Conservation (phyloP, 2,329 filamentous ascomycete genomes). For the Pleurostoma richardsiae region DNA sequence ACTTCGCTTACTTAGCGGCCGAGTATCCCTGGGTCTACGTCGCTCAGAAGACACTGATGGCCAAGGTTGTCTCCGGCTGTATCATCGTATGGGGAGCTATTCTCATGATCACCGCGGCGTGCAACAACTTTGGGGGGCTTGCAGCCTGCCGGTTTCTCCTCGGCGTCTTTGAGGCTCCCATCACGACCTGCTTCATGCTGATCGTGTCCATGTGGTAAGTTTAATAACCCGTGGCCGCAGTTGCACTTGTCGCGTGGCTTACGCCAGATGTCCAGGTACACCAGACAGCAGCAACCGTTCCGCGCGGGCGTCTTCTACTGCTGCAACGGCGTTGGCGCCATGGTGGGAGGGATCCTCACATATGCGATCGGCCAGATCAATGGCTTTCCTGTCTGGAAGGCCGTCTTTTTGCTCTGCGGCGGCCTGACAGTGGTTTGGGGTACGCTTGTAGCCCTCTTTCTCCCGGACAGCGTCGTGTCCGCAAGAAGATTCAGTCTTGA, state of each 20-base stretch:
- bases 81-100: conserved; percentile 29
- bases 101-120: conserved; percentile 35
- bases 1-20: conserved; percentile 40
- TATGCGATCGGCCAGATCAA: conserved; percentile 35
- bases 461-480: conserved; percentile 36
- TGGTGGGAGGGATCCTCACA: conserved; percentile 26
- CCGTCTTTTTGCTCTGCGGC: conserved; percentile 38
- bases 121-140: conserved; percentile 33
- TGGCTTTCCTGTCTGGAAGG: conserved; percentile 34
- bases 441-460: conserved; percentile 27
- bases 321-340: conserved; percentile 31
- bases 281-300: conserved; percentile 37
- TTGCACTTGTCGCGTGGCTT: neutral
- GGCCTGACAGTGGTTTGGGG: conserved; percentile 37
- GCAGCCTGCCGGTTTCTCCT: conserved; percentile 38
- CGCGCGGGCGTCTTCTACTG: conserved; percentile 37
- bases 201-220: conserved; percentile 39
- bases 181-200: conserved; percentile 45
- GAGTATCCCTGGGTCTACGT: conserved; percentile 31
- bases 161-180: conserved; percentile 40
- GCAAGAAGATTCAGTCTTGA: conserved; percentile 34
- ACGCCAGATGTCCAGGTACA: conserved; percentile 24
- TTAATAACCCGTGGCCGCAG: neutral
- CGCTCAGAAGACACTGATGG: conserved; percentile 27
- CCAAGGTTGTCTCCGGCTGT: conserved; percentile 23